Percentiles rank a stretch among this genome's conserved stretches.
Evolutionary conservation across 2,329 filamentous ascomycete species (phyloP).

Genomic region (Botrytis tulipae): DNA sequence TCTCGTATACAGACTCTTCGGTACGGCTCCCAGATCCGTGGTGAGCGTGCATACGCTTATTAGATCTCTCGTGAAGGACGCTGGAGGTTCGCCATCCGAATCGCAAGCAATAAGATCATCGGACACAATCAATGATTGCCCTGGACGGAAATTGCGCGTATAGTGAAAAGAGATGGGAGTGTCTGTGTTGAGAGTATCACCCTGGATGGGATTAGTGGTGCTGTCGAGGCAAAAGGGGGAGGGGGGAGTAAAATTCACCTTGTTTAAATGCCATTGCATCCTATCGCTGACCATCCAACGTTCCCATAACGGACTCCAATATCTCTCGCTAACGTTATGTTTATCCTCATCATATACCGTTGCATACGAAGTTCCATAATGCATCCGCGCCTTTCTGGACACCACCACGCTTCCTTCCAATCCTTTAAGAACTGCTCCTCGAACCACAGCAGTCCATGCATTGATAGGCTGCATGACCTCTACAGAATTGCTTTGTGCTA

Average conservation of each 20-base stretch:
- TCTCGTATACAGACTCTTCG: constrained; percentile 68
- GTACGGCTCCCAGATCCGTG: constrained; percentile 76
- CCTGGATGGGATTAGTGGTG: constrained; percentile 46
- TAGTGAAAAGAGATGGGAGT: constrained; percentile 80
- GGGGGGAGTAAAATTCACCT: constrained; percentile 44
- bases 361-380: constrained; percentile 76
- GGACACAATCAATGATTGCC: constrained; percentile 73
- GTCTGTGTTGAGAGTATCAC: constrained; percentile 71
- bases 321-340: constrained; percentile 69
- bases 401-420: constrained; percentile 79
- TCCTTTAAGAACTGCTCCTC: constrained; percentile 72
- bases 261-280: constrained; percentile 84
- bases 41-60: constrained; percentile 75
- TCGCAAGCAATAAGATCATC: constrained; percentile 79
- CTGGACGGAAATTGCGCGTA: constrained; percentile 76
- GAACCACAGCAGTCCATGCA: constrained; percentile 77
- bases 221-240: too few species aligned
- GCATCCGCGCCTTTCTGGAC: constrained; percentile 67
- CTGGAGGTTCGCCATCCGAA: constrained; percentile 54
- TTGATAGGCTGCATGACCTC: constrained; percentile 82
- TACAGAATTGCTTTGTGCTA: constrained; percentile 56
- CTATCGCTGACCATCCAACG: constrained; percentile 79
- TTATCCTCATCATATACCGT: constrained; percentile 76
- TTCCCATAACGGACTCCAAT: constrained; percentile 79
- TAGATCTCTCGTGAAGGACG: constrained; percentile 61